Conservation (phyloP, 768 basidiomycete species). For the Pleurotus citrinopileatus region DNA sequence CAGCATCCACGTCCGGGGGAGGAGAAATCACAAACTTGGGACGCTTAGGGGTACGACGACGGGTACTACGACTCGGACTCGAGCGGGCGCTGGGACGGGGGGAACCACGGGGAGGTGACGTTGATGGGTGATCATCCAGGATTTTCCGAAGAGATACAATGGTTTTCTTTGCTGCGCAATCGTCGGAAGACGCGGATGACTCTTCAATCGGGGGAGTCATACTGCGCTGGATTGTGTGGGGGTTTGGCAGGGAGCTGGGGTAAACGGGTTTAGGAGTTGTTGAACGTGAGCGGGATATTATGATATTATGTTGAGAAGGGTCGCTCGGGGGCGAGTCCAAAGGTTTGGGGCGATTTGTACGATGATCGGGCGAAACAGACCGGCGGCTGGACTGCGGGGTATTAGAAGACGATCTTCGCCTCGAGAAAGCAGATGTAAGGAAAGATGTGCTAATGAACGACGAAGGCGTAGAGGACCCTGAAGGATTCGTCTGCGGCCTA, state of each 20-base stretch:
- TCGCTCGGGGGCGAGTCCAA: slow-evolving; percentile 11
- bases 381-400: background rate
- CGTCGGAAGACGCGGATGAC: slow-evolving; percentile 53
- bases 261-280: slow-evolving; percentile 23
- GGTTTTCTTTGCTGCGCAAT: slow-evolving; percentile 57
- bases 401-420: slow-evolving; percentile 12
- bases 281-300: slow-evolving; percentile 24
- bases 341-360: slow-evolving; percentile 15
- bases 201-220: slow-evolving; percentile 63
- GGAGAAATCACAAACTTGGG: slow-evolving; percentile 37
- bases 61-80: slow-evolving; percentile 15
- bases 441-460: slow-evolving; percentile 30
- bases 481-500: slow-evolving; percentile 22
- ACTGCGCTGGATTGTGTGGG: slow-evolving; percentile 1
- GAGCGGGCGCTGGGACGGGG: slow-evolving; percentile 10
- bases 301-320: slow-evolving; percentile 4
- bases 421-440: slow-evolving; percentile 19
- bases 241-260: slow-evolving; percentile 17
- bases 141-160: slow-evolving; percentile 69
- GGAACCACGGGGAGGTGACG: slow-evolving; percentile 11
- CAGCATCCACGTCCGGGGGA: slow-evolving; percentile 45
- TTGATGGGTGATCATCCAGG: slow-evolving; percentile 50
- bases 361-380: slow-evolving; percentile 14
- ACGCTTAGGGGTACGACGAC: background rate
- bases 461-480: slow-evolving; percentile 31